These are phyloP conservation scores for Phaeosphaeria sp. DNA, from an alignment of 2,329 filamentous ascomycete genomes.

Conservation along the genomic window DNA sequence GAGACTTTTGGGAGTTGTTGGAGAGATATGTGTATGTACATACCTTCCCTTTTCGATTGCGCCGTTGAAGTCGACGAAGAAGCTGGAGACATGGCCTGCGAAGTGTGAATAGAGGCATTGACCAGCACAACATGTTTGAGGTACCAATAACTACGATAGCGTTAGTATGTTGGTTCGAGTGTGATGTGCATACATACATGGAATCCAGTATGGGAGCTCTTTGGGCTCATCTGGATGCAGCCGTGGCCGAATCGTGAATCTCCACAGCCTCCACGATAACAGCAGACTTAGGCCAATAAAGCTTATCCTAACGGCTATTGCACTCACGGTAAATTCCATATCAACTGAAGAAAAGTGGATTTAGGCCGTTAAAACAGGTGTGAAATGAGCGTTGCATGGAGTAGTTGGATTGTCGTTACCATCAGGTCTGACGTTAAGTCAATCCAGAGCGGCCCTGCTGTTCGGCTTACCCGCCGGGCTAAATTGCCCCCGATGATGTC, in stretches of 20 bases:
- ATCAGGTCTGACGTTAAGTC: not conserved
- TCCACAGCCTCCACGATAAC: constrained; percentile 26
- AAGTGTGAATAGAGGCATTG: not conserved
- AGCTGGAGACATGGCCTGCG: constrained; percentile 9
- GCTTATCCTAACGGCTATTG: not conserved
- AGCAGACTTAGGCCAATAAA: not conserved
- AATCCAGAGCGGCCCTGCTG: not conserved
- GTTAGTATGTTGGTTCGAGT: not conserved
- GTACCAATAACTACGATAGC: constrained; percentile 4
- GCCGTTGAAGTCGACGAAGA: constrained; percentile 14
- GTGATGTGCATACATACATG: constrained; percentile 12
- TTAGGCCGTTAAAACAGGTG: not conserved
- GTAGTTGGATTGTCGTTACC: not conserved
- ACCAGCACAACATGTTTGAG: not conserved
- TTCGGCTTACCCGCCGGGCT: not conserved
- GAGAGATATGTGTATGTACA: not conserved
- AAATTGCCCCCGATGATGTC: not conserved
- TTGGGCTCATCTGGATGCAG: constrained; percentile 25
- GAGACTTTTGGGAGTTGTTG: not conserved
- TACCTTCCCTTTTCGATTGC: constrained; percentile 18
- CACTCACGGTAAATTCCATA: not conserved
- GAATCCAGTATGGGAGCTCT: constrained; percentile 33
- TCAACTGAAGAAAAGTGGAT: not conserved
- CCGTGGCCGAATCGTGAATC: constrained; percentile 22
- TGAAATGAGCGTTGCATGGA: not conserved